These are phyloP conservation scores for Podosphaera fusca DNA, from an alignment of 2,329 filamentous ascomycete genomes.

Conservation along the genomic window DNA sequence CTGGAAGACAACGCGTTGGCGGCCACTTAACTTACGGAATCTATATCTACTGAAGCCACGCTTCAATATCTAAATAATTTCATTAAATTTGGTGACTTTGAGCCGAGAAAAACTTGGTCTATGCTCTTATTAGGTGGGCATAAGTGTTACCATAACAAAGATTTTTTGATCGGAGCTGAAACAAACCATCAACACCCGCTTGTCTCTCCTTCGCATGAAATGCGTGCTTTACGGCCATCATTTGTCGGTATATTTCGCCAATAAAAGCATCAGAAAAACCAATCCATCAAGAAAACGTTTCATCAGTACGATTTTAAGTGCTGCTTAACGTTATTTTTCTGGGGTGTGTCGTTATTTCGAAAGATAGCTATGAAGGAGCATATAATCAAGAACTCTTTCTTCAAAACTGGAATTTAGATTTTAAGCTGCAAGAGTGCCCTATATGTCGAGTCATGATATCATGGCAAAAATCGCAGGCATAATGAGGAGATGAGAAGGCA, in stretches of 20 bases:
- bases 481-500: too few relatives aligned
- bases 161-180: not conserved
- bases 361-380: not conserved
- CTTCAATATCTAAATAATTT: slow-evolving; percentile 2
- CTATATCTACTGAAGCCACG: slow-evolving; percentile 1
- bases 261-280: slow-evolving; percentile 3
- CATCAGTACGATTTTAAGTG: slow-evolving; percentile 1
- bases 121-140: slow-evolving; percentile 1
- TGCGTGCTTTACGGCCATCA: slow-evolving; percentile 2
- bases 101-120: slow-evolving; percentile 1
- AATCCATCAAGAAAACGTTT: not conserved
- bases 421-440: too few relatives aligned
- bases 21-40: not conserved
- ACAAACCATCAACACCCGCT: slow-evolving; percentile 1
- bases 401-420: slow-evolving; percentile 1
- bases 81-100: not conserved
- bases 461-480: too few relatives aligned
- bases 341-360: not conserved
- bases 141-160: not conserved
- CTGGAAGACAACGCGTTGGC: not conserved
- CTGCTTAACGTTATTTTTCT: slow-evolving; percentile 1
- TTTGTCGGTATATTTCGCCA: slow-evolving; percentile 3
- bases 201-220: slow-evolving; percentile 2
- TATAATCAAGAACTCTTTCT: slow-evolving; percentile 2
- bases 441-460: too few relatives aligned